Base-by-base conservation (phyloP, 495 filamentous ascomycete genomes). In the Astrothelium macrocarpum region DNA sequence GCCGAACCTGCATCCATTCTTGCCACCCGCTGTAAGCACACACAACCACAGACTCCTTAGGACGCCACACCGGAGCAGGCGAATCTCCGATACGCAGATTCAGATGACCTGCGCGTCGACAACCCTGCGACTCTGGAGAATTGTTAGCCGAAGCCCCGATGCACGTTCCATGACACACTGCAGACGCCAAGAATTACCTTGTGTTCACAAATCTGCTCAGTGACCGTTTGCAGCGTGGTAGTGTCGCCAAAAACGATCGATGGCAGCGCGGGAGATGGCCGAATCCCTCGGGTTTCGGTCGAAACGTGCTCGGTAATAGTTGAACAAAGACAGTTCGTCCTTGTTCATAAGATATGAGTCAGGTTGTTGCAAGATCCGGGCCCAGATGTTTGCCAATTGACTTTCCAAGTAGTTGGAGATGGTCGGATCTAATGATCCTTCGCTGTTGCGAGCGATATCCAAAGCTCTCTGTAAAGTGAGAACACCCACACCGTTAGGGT, bases 241-340 rank as follows among this genome's bases (percentile, higher is more conserved):
- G 59, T 78, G 65, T 46, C 79, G 71, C 84, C 84, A 86, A 67
- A 79, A 85, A 10, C 79, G 72, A 28, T 68, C 70, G 60, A 75
- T 75, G 1, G 82, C 84, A 0, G 62, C 64, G 42, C 64, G 62
- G 31, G 79, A 78, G n/a, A 82, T 64, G 26, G 65, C 64, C 4
- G 72, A 72, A 23, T 56, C 49, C 25, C 49, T 56, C 7, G 49
- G 49, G 16, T 39, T 58, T 29, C 78, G 79, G 12, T 74, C 68
- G 66, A 85, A 90, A 1, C 83, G 80, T 25, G 74, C 67, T 49
- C 86, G 83, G 71, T 85, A 90, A 70, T 84, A 91, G 72, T 85
- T 92, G 80, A 91, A 90, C 31, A 94, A 77, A 18, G 87, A 81
- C 66, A 90, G 91, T 71, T 94, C 88, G 67, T 88, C 81, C 60